phyloP scores from a whole-genome alignment of 1,284 basidiomycete genomes.

The Leccinum olivaceoglutinosum region DNA sequence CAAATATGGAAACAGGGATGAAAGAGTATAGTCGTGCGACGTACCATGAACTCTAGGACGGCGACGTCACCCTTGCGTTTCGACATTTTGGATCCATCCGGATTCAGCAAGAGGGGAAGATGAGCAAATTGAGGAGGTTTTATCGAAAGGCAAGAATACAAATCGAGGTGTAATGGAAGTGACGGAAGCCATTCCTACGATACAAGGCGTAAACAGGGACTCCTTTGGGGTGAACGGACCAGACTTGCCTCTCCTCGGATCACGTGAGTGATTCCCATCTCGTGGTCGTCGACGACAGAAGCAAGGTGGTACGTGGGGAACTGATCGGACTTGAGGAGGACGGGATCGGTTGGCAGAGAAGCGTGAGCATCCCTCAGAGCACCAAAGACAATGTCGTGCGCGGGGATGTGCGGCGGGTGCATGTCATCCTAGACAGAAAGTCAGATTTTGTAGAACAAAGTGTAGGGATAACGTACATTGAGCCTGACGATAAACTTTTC shows the following conservation, averaged over 20 bases:
- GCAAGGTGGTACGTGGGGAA: constrained; percentile 98
- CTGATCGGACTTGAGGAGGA: constrained; percentile 87
- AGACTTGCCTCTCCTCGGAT: constrained; percentile 81
- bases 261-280: constrained; percentile 96
- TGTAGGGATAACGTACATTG: constrained; percentile 52
- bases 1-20: not conserved
- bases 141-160: constrained; percentile 79
- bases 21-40: constrained; percentile 15
- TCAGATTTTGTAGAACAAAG: constrained; percentile 9
- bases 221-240: not conserved
- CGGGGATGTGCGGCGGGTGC: constrained; percentile 42
- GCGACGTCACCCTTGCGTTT: constrained; percentile 89
- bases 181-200: constrained; percentile 92
- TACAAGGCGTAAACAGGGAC: not conserved
- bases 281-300: constrained; percentile 91
- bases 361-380: constrained; percentile 66
- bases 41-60: constrained; percentile 82
- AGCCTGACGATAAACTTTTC: constrained; percentile 82
- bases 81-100: constrained; percentile 91
- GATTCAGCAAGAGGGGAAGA: constrained; percentile 85
- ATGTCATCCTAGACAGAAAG: constrained; percentile 43
- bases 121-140: constrained; percentile 83
- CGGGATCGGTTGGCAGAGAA: constrained; percentile 83
- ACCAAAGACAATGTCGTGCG: constrained; percentile 75
- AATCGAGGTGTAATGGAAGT: constrained; percentile 86